These are phyloP conservation scores for Botrytis fragariae DNA, from an alignment of 2,329 filamentous ascomycete species.

Conservation along the genomic window DNA sequence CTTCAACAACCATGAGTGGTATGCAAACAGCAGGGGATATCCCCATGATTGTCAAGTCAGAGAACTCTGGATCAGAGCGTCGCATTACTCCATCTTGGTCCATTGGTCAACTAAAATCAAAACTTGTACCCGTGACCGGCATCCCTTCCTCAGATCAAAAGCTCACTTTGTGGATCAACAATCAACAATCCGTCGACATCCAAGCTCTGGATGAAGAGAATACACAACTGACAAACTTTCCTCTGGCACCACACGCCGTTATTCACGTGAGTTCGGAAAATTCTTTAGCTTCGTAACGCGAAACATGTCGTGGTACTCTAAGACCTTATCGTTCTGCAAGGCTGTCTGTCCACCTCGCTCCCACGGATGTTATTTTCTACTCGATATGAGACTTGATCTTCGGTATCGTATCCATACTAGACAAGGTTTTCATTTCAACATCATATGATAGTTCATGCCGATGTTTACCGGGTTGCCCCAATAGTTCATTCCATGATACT, in stretches of 20 bases:
- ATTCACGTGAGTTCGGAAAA: conserved; percentile 66
- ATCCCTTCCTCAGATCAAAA: conserved; percentile 78
- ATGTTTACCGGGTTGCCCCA: conserved; percentile 14
- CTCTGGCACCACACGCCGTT: conserved; percentile 72
- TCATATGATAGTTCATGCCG: conserved; percentile 15
- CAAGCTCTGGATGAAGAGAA: conserved; percentile 71
- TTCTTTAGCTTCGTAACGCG: conserved; percentile 17
- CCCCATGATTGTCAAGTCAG: conserved; percentile 70
- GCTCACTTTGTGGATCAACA: conserved; percentile 66
- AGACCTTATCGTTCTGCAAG: conserved; percentile 21
- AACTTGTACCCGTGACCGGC: conserved; percentile 90
- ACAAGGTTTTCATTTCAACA: background rate
- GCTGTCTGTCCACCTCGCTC: conserved; percentile 14
- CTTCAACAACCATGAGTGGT: conserved; percentile 12
- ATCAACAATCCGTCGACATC: conserved; percentile 61
- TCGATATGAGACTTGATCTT: conserved; percentile 13
- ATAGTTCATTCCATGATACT: conserved; percentile 19
- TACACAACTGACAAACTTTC: conserved; percentile 61
- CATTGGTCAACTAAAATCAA: conserved; percentile 76
- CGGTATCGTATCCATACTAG: conserved; percentile 7
- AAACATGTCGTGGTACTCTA: conserved; percentile 22
- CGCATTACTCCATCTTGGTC: conserved; percentile 92
- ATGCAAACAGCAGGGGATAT: conserved; percentile 53
- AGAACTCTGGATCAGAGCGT: conserved; percentile 79
- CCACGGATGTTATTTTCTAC: background rate